phyloP scores from a whole-genome alignment of 2,329 filamentous ascomycete genomes.

The Cercospora berteroae region DNA sequence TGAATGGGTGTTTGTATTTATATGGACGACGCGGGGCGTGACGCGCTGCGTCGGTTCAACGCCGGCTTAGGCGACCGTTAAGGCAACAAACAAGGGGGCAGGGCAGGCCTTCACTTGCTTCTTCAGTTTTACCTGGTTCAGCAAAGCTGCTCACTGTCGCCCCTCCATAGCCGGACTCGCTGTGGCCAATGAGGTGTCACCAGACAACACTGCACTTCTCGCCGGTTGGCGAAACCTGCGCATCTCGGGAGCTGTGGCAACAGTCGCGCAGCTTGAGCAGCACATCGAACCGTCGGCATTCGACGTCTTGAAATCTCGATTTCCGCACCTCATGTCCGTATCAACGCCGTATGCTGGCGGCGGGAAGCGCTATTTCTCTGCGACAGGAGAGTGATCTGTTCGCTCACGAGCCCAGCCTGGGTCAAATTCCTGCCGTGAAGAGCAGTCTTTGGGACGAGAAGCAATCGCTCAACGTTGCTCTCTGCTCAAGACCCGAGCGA shows the following conservation, averaged over 20 bases:
- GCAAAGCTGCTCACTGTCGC: neutral
- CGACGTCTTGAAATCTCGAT: neutral
- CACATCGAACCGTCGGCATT: neutral
- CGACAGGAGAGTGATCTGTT: neutral
- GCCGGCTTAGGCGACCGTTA: neutral
- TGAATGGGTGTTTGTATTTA: neutral
- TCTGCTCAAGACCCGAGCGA: neutral
- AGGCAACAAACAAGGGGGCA: neutral
- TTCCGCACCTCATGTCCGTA: neutral
- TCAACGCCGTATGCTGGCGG: neutral
- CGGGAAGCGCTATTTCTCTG: neutral
- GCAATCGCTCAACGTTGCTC: neutral
- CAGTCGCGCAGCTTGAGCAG: neutral
- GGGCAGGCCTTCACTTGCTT: neutral
- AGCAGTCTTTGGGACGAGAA: neutral
- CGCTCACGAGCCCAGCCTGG: neutral
- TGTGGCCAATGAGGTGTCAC: neutral
- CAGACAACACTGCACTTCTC: neutral
- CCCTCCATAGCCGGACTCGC: neutral
- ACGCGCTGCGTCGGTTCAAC: neutral
- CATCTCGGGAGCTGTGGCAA: neutral
- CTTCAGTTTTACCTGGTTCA: neutral
- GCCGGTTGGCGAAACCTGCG: neutral
- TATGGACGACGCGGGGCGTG: neutral
- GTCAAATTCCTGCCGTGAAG: neutral